A percentile compares a stretch with the other conserved stretches of the same genome.
Conservation (phyloP, 768 basidiomycete genomes). For the Tylopilus sp. region DNA sequence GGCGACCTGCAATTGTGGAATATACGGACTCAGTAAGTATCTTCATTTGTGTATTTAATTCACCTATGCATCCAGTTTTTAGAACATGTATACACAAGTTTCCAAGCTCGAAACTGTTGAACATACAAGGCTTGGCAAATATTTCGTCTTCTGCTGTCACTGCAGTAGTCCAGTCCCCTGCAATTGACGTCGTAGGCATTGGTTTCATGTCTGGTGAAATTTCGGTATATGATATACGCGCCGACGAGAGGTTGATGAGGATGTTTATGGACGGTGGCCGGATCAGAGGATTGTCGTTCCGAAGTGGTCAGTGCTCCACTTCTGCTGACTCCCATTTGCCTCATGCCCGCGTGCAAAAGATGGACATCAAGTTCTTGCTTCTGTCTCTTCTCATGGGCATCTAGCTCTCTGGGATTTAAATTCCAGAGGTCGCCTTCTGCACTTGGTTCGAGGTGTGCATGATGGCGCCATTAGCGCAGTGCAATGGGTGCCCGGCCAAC, state of each 20-base stretch:
- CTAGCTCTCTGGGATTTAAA: conserved; percentile 94
- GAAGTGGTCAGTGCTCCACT: conserved; percentile 63
- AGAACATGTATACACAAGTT: conserved; percentile 87
- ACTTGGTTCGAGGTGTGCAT: conserved; percentile 86
- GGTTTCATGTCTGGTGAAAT: conserved; percentile 87
- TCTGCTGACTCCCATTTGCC: background rate
- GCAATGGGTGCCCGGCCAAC: conserved; percentile 93
- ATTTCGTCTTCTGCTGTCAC: conserved; percentile 54
- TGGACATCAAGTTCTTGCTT: conserved; percentile 84
- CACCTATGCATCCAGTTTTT: background rate
- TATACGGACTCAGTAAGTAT: conserved; percentile 69
- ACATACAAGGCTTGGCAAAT: conserved; percentile 32
- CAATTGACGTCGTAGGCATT: conserved; percentile 93
- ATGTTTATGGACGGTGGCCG: conserved; percentile 90
- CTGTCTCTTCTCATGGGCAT: conserved; percentile 82
- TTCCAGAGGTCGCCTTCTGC: conserved; percentile 74
- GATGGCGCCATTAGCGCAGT: conserved; percentile 78
- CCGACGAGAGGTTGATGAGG: conserved; percentile 84
- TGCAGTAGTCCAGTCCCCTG: conserved; percentile 84
- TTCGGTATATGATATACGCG: conserved; percentile 84
- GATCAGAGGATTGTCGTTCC: conserved; percentile 74
- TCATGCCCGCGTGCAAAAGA: conserved; percentile 43
- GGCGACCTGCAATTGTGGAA: conserved; percentile 95
- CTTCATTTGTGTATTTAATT: background rate
- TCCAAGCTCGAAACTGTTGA: conserved; percentile 49